phyloP scores from a whole-genome alignment of 768 basidiomycete species.

The Leucocoprinus sp. region DNA sequence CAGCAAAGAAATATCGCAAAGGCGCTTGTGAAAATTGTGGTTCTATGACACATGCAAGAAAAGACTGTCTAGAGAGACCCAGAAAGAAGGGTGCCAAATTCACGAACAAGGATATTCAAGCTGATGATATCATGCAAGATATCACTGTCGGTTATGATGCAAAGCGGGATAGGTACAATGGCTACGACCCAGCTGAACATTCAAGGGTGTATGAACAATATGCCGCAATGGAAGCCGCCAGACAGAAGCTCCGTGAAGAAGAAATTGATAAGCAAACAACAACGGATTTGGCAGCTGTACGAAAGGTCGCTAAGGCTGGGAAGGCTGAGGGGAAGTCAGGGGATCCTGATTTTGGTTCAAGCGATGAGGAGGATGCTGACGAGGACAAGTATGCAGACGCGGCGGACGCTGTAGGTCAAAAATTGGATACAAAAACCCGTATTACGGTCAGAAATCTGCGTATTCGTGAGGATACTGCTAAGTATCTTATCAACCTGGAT shows the following conservation, averaged over 20 bases:
- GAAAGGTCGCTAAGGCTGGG: slow-evolving; percentile 92
- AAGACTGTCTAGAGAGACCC: slow-evolving; percentile 94
- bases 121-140: slow-evolving; percentile 87
- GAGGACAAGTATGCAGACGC: slow-evolving; percentile 98
- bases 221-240: slow-evolving; percentile 81
- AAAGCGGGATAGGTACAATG: slow-evolving; percentile 98
- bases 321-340: slow-evolving; percentile 60
- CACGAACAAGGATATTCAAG: slow-evolving; percentile 81
- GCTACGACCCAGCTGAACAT: slow-evolving; percentile 88
- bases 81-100: slow-evolving; percentile 94
- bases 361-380: slow-evolving; percentile 92
- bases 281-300: slow-evolving; percentile 82
- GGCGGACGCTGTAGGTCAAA: slow-evolving; percentile 96
- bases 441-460: slow-evolving; percentile 97
- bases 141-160: slow-evolving; percentile 76
- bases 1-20: slow-evolving; percentile 94
- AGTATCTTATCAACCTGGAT: slow-evolving; percentile 96
- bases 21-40: slow-evolving; percentile 99
- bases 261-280: slow-evolving; percentile 97
- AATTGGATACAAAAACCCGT: slow-evolving; percentile 95
- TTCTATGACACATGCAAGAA: slow-evolving; percentile 85
- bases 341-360: slow-evolving; percentile 93
- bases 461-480: slow-evolving; percentile 98
- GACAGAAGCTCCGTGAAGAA: slow-evolving; percentile 88
- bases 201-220: slow-evolving; percentile 89